Evolutionary conservation across 164 flowering plant genomes (phyloP).

Genomic region (Dillenia turbinata): DNA sequence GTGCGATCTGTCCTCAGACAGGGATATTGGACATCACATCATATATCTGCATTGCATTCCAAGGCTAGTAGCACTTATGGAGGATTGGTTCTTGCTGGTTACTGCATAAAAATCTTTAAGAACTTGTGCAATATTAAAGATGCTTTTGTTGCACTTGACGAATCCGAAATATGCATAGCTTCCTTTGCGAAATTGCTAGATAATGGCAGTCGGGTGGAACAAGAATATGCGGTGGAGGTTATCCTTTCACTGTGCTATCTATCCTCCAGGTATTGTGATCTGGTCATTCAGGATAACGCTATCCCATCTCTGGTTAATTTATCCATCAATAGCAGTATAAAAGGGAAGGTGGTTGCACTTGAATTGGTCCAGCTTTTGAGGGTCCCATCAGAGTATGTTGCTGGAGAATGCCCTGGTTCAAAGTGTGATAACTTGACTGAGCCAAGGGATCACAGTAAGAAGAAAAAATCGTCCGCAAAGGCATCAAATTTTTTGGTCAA

Average conservation of each 20-base stretch:
- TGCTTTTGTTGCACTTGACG: slow-evolving; percentile 42
- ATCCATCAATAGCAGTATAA: slow-evolving; percentile 54
- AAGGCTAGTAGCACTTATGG: slow-evolving; percentile 45
- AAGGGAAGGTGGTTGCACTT: slow-evolving; percentile 46
- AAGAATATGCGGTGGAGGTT: slow-evolving; percentile 60
- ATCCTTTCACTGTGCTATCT: slow-evolving; percentile 67
- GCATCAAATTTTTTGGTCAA: slow-evolving; percentile 18
- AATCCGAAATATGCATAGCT: slow-evolving; percentile 59
- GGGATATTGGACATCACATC: slow-evolving; percentile 29
- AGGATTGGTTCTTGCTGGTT: slow-evolving; percentile 33
- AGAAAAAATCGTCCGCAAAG: slow-evolving; percentile 23
- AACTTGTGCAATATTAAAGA: slow-evolving; percentile 45
- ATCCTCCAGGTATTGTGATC: slow-evolving; percentile 39
- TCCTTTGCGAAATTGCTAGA: slow-evolving; percentile 61
- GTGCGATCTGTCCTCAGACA: slow-evolving; percentile 37
- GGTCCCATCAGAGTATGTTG: slow-evolving; percentile 21
- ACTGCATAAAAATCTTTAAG: slow-evolving; percentile 40
- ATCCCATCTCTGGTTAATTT: slow-evolving; percentile 45
- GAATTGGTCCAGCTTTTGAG: slow-evolving; percentile 58
- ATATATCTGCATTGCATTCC: slow-evolving; percentile 37
- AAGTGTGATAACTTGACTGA: slow-evolving; percentile 10
- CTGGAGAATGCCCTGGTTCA: slow-evolving; percentile 15
- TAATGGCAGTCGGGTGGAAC: slow-evolving; percentile 40
- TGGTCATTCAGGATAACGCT: slow-evolving; percentile 67
- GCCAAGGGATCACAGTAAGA: slow-evolving; percentile 5